Percentiles rank a stretch among this genome's conserved stretches.
phyloP scores from a whole-genome alignment of 176 grass and related monocot species.

The Bromus sterilis region DNA sequence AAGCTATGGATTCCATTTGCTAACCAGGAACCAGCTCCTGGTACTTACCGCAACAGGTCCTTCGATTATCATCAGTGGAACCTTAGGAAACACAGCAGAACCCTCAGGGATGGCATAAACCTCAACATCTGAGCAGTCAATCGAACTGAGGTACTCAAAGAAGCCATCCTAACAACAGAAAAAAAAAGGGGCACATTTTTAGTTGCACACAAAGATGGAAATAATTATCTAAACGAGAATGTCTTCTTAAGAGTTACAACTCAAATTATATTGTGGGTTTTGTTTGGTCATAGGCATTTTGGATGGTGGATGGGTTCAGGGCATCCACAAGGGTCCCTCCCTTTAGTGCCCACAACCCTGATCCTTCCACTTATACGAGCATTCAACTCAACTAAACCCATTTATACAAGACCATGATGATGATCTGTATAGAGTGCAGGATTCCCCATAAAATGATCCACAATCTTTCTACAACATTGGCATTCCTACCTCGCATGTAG shows the following conservation, averaged over 20 bases:
- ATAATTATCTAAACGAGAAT: background rate
- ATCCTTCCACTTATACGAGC: background rate
- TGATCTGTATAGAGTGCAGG: background rate
- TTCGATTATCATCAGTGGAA: conserved; percentile 85
- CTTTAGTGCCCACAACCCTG: background rate
- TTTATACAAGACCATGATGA: background rate
- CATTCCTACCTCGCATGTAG: conserved; percentile 63
- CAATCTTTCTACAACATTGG: background rate
- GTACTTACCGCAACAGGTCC: conserved; percentile 90
- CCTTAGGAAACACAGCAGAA: conserved; percentile 91
- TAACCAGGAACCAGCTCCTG: conserved; percentile 22
- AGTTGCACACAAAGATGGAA: background rate
- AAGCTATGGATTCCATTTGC: background rate
- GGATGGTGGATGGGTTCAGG: background rate
- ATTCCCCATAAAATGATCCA: background rate
- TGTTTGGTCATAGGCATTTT: background rate
- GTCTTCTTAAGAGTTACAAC: background rate
- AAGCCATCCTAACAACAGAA: conserved; percentile 60
- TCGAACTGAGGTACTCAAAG: conserved; percentile 75
- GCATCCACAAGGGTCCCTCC: background rate
- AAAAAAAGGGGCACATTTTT: background rate
- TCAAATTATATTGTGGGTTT: background rate
- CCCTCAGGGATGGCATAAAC: conserved; percentile 89
- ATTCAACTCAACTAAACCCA: background rate
- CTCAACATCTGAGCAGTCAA: conserved; percentile 87